Evolutionary conservation across 768 basidiomycete genomes (phyloP).

Genomic region (Pilatotrama ljubarskyi): DNA sequence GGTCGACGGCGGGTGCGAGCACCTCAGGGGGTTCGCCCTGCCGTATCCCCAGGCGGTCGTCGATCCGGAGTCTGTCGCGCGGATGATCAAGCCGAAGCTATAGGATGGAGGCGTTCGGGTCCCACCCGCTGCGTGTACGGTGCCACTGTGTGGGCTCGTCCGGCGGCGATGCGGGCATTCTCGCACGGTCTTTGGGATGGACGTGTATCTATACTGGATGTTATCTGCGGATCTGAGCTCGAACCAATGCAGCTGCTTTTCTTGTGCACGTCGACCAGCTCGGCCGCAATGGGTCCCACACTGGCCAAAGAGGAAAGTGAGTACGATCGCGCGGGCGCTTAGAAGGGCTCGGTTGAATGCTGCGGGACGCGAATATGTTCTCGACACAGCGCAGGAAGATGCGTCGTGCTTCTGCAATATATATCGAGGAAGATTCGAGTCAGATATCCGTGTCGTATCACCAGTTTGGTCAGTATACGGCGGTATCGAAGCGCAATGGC

Average conservation of each 20-base stretch:
- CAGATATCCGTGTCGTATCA: neutral
- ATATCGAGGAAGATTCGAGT: neutral
- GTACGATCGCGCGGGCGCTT: constrained; percentile 10
- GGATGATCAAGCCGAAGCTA: constrained; percentile 50
- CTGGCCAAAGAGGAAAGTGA: constrained; percentile 7
- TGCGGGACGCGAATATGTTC: neutral
- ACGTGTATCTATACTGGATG: neutral
- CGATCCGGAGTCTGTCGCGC: constrained; percentile 52
- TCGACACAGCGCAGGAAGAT: neutral
- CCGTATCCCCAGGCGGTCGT: constrained; percentile 68
- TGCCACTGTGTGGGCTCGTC: neutral
- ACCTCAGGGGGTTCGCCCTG: constrained; percentile 46
- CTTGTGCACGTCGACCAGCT: neutral
- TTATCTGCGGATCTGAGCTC: neutral
- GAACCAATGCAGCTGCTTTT: neutral
- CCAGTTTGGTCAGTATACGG: neutral
- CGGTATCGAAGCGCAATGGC: neutral
- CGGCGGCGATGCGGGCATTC: neutral
- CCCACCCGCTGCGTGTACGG: neutral
- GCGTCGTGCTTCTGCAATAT: neutral
- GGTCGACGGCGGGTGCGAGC: constrained; percentile 67
- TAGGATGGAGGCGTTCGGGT: constrained; percentile 13
- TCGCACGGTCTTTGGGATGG: neutral
- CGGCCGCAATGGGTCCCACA: neutral
- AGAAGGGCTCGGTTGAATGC: neutral